These are phyloP conservation scores for Silene uniflora DNA, from an alignment of 148 eudicot genomes.

Conservation along the genomic window DNA sequence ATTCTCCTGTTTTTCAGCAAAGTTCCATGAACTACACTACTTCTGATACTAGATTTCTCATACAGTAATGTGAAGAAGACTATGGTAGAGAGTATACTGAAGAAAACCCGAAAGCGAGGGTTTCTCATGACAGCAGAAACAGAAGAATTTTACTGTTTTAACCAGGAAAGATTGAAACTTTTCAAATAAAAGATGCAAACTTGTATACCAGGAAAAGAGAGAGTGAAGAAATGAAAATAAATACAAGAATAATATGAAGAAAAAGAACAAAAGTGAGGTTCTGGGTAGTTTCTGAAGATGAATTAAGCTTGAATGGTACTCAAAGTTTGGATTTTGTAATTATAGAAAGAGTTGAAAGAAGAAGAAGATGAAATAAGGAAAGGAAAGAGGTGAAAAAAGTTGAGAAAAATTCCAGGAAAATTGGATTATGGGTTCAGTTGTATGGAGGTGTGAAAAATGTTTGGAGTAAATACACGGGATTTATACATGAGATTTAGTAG, in stretches of 20 bases:
- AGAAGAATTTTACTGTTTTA: background rate
- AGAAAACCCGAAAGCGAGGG: conserved; percentile 33
- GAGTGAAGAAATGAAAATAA: conserved; percentile 7
- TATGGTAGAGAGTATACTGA: conserved; percentile 38
- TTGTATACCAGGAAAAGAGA: background rate
- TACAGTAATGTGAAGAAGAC: conserved; percentile 37
- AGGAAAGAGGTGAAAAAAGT: background rate
- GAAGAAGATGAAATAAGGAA: background rate
- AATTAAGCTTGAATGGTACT: conserved; percentile 8
- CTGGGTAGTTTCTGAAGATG: conserved; percentile 2
- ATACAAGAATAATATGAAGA: background rate
- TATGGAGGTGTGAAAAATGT: background rate
- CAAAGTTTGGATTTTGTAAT: background rate
- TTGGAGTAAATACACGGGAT: background rate
- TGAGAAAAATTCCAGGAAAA: background rate
- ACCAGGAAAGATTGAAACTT: background rate
- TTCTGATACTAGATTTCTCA: conserved; percentile 17
- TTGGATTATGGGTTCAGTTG: no score
- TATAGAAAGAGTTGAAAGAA: background rate
- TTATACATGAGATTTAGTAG: background rate
- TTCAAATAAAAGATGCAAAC: background rate
- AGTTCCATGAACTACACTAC: conserved; percentile 17
- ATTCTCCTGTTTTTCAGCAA: conserved; percentile 28
- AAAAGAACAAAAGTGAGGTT: background rate
- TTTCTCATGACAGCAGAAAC: conserved; percentile 7